phyloP scores from a whole-genome alignment of 768 basidiomycete species.

The Sporobolomyces phaffii region DNA sequence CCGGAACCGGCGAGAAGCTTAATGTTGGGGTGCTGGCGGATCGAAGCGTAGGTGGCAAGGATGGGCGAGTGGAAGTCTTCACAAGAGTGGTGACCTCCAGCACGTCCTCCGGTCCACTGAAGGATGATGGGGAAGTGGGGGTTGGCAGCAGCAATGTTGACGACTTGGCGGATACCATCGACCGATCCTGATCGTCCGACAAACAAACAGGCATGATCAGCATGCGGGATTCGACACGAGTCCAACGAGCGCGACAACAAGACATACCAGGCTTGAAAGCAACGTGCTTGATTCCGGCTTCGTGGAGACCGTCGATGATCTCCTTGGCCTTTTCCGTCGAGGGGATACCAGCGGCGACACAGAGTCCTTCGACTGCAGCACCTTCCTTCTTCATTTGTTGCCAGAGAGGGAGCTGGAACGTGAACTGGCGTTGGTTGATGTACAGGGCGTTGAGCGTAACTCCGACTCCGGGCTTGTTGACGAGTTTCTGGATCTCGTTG shows the following conservation, averaged over 20 bases:
- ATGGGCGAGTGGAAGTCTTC: slow-evolving; percentile 99
- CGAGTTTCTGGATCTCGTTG: slow-evolving; percentile 77
- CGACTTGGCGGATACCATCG: slow-evolving; percentile 93
- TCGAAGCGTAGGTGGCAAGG: slow-evolving; percentile 77
- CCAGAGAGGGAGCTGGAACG: slow-evolving; percentile 96
- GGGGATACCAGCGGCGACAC: slow-evolving; percentile 95
- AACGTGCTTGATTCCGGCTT: slow-evolving; percentile 87
- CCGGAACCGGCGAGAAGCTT: slow-evolving; percentile 88
- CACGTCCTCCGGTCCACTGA: slow-evolving; percentile 98
- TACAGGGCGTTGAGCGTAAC: slow-evolving; percentile 91
- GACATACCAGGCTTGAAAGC: slow-evolving; percentile 95
- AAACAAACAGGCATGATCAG: too few relatives aligned
- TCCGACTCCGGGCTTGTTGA: slow-evolving; percentile 74
- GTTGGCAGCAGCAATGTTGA: slow-evolving; percentile 89
- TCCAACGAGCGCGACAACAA: too few relatives aligned
- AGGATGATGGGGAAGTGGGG: slow-evolving; percentile 94
- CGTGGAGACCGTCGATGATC: slow-evolving; percentile 76
- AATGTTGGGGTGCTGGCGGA: slow-evolving; percentile 83
- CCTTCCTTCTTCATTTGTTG: slow-evolving; percentile 95
- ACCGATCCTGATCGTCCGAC: slow-evolving; percentile 54
- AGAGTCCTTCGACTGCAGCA: slow-evolving; percentile 95
- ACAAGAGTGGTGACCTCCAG: slow-evolving; percentile 95
- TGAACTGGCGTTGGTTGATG: slow-evolving; percentile 91
- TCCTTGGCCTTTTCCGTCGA: slow-evolving; percentile 94
- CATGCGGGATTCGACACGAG: too few relatives aligned